These are phyloP conservation scores for Sporisorium graminicola DNA, from an alignment of 1,284 basidiomycete genomes.

Conservation along the genomic window DNA sequence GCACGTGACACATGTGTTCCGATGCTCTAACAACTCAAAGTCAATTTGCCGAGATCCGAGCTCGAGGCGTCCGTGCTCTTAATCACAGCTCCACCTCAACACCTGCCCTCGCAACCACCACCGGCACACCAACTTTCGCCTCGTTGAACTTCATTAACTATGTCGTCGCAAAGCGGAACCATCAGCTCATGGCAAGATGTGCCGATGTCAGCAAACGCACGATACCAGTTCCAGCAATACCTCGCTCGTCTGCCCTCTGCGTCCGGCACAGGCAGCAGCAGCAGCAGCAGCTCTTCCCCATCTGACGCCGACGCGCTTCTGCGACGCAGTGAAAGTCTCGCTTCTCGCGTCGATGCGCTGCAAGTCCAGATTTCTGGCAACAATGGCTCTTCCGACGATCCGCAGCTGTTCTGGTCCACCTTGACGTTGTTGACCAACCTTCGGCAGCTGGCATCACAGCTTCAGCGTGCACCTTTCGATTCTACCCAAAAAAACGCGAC, in stretches of 20 bases:
- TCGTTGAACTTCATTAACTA: neutral
- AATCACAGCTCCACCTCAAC: slow-evolving; percentile 3
- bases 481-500: slow-evolving; percentile 1
- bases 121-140: neutral
- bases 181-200: neutral
- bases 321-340: slow-evolving; percentile 7
- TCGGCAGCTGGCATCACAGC: slow-evolving; percentile 17
- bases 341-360: slow-evolving; percentile 13
- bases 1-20: neutral
- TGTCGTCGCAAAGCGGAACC: neutral
- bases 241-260: slow-evolving; percentile 17
- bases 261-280: slow-evolving; percentile 7
- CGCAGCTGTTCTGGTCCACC: slow-evolving; percentile 40
- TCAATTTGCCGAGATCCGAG: slow-evolving; percentile 10
- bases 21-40: slow-evolving; percentile 1
- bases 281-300: neutral
- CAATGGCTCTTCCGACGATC: slow-evolving; percentile 6
- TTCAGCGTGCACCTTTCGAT: neutral
- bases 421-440: slow-evolving; percentile 31
- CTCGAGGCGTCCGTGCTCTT: neutral
- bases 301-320: slow-evolving; percentile 14
- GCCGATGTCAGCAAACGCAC: slow-evolving; percentile 18
- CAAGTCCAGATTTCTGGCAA: slow-evolving; percentile 8
- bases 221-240: slow-evolving; percentile 35
- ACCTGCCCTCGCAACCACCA: neutral